These are phyloP conservation scores for Sporothrix variecibatus DNA, from an alignment of 2,329 filamentous ascomycete species.

Conservation along the genomic window DNA sequence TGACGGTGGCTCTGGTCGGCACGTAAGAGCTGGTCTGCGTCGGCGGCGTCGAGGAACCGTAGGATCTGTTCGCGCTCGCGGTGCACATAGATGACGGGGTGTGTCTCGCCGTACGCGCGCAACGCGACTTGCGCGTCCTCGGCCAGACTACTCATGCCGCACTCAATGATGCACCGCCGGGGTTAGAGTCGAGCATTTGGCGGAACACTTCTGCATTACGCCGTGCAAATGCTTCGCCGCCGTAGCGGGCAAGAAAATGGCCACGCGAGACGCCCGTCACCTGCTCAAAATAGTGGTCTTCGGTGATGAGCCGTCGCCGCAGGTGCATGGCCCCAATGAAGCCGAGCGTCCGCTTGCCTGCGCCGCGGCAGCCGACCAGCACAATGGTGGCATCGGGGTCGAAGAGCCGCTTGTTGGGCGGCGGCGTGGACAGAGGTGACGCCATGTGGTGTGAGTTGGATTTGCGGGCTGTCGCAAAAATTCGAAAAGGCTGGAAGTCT, in stretches of 20 bases:
- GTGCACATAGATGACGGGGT: conserved; percentile 70
- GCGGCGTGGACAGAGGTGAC: conserved; percentile 29
- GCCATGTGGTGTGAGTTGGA: conserved; percentile 1
- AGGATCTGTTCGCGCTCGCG: conserved; percentile 65
- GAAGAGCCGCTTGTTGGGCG: conserved; percentile 49
- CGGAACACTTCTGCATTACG: conserved; percentile 64
- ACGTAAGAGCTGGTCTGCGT: conserved; percentile 58
- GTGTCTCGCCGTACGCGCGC: conserved; percentile 60
- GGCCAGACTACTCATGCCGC: conserved; percentile 65
- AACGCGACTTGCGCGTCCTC: conserved; percentile 60
- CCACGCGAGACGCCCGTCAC: conserved; percentile 61
- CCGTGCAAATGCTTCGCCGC: conserved; percentile 61
- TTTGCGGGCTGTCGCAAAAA: neutral
- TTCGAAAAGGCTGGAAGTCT: neutral
- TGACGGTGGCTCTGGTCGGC: conserved; percentile 58
- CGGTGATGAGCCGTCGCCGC: conserved; percentile 66
- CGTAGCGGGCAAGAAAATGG: conserved; percentile 62
- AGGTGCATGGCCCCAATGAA: conserved; percentile 71
- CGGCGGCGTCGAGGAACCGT: conserved; percentile 55
- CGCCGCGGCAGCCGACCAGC: conserved; percentile 69
- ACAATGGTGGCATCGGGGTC: conserved; percentile 66
- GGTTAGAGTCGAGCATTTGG: conserved; percentile 60
- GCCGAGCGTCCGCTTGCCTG: conserved; percentile 71
- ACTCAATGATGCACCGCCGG: conserved; percentile 67
- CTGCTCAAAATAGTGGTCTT: conserved; percentile 68